phyloP scores from a whole-genome alignment of 225 moss, liverwort and hornwort genomes.

The Bryoerythrophyllum caledonicum region DNA sequence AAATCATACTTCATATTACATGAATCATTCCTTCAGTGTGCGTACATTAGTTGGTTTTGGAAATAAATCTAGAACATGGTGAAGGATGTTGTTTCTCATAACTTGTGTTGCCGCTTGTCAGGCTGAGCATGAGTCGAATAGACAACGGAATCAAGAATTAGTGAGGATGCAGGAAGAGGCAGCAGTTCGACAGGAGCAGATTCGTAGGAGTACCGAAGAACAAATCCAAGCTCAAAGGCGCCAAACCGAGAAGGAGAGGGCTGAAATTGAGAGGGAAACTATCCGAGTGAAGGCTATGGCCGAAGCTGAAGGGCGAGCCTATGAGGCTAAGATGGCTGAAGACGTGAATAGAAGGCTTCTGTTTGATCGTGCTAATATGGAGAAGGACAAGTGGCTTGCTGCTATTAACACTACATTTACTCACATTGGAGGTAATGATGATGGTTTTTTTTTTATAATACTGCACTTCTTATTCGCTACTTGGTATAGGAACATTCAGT shows the following conservation, averaged over 20 bases:
- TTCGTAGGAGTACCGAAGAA: constrained; percentile 79
- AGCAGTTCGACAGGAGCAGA: constrained; percentile 79
- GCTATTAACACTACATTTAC: constrained; percentile 75
- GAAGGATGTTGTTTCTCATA: constrained; percentile 6
- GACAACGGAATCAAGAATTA: constrained; percentile 88
- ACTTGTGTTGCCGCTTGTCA: constrained; percentile 22
- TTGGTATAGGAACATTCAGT: not conserved
- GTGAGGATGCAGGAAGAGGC: constrained; percentile 99
- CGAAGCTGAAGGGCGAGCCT: constrained; percentile 90
- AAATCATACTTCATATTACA: not conserved
- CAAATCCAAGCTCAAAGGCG: constrained; percentile 87
- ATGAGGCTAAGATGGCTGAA: constrained; percentile 78
- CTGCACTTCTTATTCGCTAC: not conserved
- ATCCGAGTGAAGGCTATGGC: constrained; percentile 89
- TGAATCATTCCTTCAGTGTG: not conserved
- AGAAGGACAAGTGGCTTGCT: constrained; percentile 94
- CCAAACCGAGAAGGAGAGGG: constrained; percentile 80
- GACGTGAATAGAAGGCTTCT: constrained; percentile 88
- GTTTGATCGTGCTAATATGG: constrained; percentile 77
- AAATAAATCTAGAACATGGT: not conserved
- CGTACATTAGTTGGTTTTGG: not conserved
- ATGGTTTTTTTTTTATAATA: not conserved
- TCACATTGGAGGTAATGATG: constrained; percentile 72
- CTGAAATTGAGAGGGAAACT: constrained; percentile 90
- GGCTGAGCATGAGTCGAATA: constrained; percentile 92